Evolutionary conservation across 108 stramenopile genomes (phyloP).

Genomic region (Fistulifera pelliculosa): DNA sequence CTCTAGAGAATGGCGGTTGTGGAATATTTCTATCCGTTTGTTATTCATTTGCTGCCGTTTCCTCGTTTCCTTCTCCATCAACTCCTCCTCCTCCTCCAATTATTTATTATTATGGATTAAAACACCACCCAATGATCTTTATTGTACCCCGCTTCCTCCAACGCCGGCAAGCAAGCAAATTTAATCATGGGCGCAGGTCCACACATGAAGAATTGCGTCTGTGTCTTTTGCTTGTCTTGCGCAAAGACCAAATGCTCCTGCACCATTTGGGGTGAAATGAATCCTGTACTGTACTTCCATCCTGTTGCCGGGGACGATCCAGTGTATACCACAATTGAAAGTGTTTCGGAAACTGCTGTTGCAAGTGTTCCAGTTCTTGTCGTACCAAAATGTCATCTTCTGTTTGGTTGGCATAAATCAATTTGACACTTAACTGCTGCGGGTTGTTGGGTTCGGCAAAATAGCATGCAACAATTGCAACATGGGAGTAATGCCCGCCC

Average conservation of each 20-base stretch:
- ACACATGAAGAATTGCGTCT: slow-evolving; percentile 91
- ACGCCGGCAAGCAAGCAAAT: slow-evolving; percentile 89
- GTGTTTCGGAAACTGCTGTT: slow-evolving; percentile 48
- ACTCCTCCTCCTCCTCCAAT: too few relatives aligned
- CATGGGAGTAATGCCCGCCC: slow-evolving; percentile 99
- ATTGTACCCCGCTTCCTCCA: slow-evolving; percentile 86
- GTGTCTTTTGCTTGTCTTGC: slow-evolving; percentile 17
- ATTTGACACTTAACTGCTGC: slow-evolving; percentile 42
- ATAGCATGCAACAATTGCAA: slow-evolving; percentile 83
- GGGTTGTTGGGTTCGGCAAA: slow-evolving; percentile 37
- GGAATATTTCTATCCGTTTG: too few relatives aligned
- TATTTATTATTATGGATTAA: too few relatives aligned
- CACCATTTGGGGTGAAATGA: slow-evolving; percentile 92
- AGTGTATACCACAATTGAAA: slow-evolving; percentile 89
- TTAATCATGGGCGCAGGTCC: slow-evolving; percentile 99
- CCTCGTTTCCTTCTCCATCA: too few relatives aligned
- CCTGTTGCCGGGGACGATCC: slow-evolving; percentile 41
- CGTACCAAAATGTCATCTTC: slow-evolving; percentile 92
- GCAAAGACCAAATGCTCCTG: slow-evolving; percentile 47
- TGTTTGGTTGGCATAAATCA: slow-evolving; percentile 86
- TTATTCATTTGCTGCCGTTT: too few relatives aligned
- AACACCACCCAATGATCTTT: slow-evolving; percentile 78
- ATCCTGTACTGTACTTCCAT: slow-evolving; percentile 84
- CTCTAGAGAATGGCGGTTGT: too few relatives aligned
- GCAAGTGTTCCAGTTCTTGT: slow-evolving; percentile 79